A percentile compares a stretch with the other conserved stretches of the same genome.
Conservation (phyloP, 192 early-diverging fungal genomes). For the Bifiguratus adelaidae region DNA sequence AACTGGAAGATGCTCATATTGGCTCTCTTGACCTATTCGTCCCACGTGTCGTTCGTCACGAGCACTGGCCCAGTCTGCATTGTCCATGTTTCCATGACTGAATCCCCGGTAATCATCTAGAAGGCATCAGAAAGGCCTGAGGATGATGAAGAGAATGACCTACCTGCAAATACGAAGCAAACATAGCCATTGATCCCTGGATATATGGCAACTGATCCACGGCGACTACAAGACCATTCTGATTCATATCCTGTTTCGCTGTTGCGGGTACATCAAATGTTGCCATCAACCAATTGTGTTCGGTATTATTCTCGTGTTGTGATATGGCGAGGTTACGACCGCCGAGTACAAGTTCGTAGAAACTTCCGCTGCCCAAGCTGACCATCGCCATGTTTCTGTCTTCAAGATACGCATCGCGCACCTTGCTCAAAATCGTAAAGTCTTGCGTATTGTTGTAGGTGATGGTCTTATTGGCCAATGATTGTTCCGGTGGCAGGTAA, state of each 20-base stretch:
- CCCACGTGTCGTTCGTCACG: neutral
- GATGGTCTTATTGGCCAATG: neutral
- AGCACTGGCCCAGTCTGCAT: slow-evolving; percentile 8
- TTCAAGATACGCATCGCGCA: too few relatives aligned
- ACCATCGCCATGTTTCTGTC: slow-evolving; percentile 4
- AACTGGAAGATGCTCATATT: neutral
- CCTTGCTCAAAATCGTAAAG: too few relatives aligned
- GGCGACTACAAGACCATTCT: neutral
- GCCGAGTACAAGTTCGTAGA: too few relatives aligned
- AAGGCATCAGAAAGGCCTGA: slow-evolving; percentile 1
- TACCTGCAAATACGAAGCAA: slow-evolving; percentile 11
- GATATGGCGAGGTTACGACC: too few relatives aligned
- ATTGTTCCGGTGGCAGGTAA: neutral
- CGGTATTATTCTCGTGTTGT: too few relatives aligned
- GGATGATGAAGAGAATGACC: neutral
- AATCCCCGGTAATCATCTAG: slow-evolving; percentile 6
- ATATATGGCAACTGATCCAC: slow-evolving; percentile 11
- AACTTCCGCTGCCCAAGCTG: too few relatives aligned
- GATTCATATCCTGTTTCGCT: too few relatives aligned
- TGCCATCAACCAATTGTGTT: slow-evolving; percentile 1
- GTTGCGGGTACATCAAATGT: too few relatives aligned
- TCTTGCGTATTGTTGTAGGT: neutral
- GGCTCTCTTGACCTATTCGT: neutral
- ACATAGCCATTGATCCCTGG: slow-evolving; percentile 7
- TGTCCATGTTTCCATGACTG: slow-evolving; percentile 4